Evolutionary conservation across 2,329 filamentous ascomycete genomes (phyloP).

Genomic region (Neocatenulostroma microsporum): DNA sequence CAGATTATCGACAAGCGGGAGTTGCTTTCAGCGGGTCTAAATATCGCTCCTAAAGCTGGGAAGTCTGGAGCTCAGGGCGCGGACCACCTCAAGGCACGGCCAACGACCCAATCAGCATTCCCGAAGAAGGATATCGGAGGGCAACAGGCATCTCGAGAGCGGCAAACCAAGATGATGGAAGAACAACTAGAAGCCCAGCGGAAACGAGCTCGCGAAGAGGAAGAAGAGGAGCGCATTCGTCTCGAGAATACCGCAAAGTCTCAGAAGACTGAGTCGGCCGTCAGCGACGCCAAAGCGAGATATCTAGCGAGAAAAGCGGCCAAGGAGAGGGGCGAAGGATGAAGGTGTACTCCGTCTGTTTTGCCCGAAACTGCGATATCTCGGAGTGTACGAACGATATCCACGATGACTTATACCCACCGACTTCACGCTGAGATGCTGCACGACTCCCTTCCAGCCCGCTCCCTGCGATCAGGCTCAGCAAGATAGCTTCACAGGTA

Average conservation of each 20-base stretch:
- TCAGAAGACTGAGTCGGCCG: slow-evolving; percentile 67
- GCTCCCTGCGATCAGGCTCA: background rate
- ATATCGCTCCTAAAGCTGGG: slow-evolving; percentile 46
- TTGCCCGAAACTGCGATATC: background rate
- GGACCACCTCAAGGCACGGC: slow-evolving; percentile 26
- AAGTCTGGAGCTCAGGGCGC: slow-evolving; percentile 18
- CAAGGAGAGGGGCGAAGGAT: slow-evolving; percentile 44
- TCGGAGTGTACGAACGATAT: background rate
- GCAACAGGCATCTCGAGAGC: slow-evolving; percentile 62
- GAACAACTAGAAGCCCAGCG: slow-evolving; percentile 65
- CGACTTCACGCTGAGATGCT: no score
- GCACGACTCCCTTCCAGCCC: background rate
- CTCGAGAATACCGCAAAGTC: slow-evolving; percentile 63
- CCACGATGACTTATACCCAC: no score
- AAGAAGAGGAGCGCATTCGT: slow-evolving; percentile 57
- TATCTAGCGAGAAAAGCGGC: slow-evolving; percentile 71
- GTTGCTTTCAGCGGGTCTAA: slow-evolving; percentile 66
- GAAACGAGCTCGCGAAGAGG: slow-evolving; percentile 62
- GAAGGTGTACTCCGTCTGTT: slow-evolving; percentile 9
- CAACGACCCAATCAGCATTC: slow-evolving; percentile 25
- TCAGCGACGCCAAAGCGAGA: slow-evolving; percentile 69
- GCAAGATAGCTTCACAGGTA: background rate
- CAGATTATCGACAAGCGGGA: slow-evolving; percentile 80
- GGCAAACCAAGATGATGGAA: slow-evolving; percentile 72
- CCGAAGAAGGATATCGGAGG: slow-evolving; percentile 27